Base-by-base conservation (phyloP, 192 early-diverging fungal genomes). In the Coemansia sp. region DNA sequence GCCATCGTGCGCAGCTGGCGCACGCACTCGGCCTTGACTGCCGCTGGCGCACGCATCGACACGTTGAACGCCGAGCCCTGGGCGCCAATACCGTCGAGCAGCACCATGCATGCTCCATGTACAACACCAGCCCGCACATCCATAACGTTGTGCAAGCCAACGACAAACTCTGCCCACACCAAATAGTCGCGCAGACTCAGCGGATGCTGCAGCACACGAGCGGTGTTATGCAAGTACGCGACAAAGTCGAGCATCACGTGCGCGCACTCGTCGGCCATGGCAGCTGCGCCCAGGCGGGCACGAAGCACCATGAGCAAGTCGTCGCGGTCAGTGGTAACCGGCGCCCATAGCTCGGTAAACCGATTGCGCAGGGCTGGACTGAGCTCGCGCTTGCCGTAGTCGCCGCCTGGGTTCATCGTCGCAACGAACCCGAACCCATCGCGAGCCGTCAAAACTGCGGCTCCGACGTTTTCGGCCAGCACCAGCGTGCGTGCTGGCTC, bases 351-450 rank as follows among this genome's bases (percentile, higher is more conserved):
- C 72, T 99, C 97, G 5, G 95, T 97, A 64, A 99, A 99, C 53
- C 97, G 89, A 78, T 99, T 99, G 38, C 97, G 86, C 55, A 99
- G 85, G 6, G 97, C 97, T 36, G 97, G 97, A 10, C 92, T 94
- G 14, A 99, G 85, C 72, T 99, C 97, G 68, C 96, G 96, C 79
- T 99, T 99, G 42, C 97, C 97, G 72, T 95, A 97, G 74, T 99
- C 97, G 48, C 97, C 97, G 37, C 97, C 97, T 4, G 97, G 97
- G 75, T 99, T 99, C 97, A 99, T 99, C 2, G 97, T 99, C 2
- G 97, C 95, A 14, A 97, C 76, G 74, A 99, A 97, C 55, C 88
- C 87, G 79, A 99, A 99, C 9, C 85, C 86, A 4, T 80, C 71
- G 6, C 62, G 71, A 0, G 85, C 94, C 9, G 75, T 72, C 53